These are phyloP conservation scores for Gastrolobium villosum DNA, from an alignment of 306 rosid genomes.

Conservation along the genomic window DNA sequence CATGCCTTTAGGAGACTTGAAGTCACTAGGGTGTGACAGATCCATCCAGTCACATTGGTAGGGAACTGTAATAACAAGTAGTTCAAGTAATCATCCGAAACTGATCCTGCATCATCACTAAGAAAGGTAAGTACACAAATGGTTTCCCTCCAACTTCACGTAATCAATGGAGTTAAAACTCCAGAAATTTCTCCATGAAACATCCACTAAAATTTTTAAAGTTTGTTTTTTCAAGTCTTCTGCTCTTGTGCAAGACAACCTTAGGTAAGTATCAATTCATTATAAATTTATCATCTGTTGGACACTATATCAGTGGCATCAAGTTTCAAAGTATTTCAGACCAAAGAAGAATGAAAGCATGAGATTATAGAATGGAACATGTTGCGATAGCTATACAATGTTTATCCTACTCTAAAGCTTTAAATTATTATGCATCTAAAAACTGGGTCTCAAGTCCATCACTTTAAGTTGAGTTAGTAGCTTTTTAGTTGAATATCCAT, in stretches of 20 bases:
- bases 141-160: conserved; percentile 37
- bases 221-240: conserved; percentile 30
- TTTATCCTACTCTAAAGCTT: neutral
- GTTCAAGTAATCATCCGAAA: conserved; percentile 84
- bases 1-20: conserved; percentile 95
- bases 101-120: conserved; percentile 73
- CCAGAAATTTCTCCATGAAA: conserved; percentile 23
- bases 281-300: conserved; percentile 4
- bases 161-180: conserved; percentile 38
- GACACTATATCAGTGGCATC: conserved; percentile 17
- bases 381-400: neutral
- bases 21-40: conserved; percentile 92
- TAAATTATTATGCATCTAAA: neutral
- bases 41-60: conserved; percentile 95
- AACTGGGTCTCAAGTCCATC: neutral
- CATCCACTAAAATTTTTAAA: conserved; percentile 6
- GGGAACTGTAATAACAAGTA: conserved; percentile 97
- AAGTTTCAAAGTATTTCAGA: conserved; percentile 8
- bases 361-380: conserved; percentile 20
- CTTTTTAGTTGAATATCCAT: neutral
- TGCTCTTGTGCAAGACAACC: neutral
- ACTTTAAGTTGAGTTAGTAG: neutral
- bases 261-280: conserved; percentile 6
- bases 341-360: conserved; percentile 23
- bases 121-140: conserved; percentile 45